Conservation (phyloP, 1,284 basidiomycete species). For the Trichosporon sp. region DNA sequence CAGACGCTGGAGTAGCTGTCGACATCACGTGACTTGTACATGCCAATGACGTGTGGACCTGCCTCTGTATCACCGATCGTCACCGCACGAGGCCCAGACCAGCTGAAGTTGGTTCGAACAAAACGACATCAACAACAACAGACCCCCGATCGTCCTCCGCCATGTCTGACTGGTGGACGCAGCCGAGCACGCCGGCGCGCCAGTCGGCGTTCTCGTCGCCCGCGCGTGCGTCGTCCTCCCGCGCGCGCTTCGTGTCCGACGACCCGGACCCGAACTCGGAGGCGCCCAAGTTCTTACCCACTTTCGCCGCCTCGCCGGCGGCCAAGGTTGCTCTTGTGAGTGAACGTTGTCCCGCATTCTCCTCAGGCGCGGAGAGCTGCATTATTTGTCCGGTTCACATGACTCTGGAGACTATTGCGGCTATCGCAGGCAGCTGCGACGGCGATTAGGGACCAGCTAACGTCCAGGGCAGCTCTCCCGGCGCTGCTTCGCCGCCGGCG, state of each 20-base stretch:
- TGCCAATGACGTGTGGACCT: background rate
- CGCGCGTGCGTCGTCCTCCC: slow-evolving; percentile 8
- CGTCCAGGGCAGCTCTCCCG: slow-evolving; percentile 19
- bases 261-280: slow-evolving; percentile 39
- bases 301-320: slow-evolving; percentile 35
- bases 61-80: background rate
- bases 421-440: no score
- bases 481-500: slow-evolving; percentile 21
- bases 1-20: no score
- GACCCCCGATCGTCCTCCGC: background rate
- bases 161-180: slow-evolving; percentile 28
- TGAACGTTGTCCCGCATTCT: no score
- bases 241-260: slow-evolving; percentile 22
- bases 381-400: no score
- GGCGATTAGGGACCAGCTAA: background rate
- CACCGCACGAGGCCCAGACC: background rate
- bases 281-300: slow-evolving; percentile 40
- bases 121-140: slow-evolving; percentile 4
- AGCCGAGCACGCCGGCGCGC: slow-evolving; percentile 17
- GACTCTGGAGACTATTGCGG: no score
- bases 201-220: slow-evolving; percentile 13
- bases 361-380: no score
- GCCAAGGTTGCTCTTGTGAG: slow-evolving; percentile 38
- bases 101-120: background rate
- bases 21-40: background rate